These are phyloP conservation scores for Ambrosia artemisiifolia DNA, from an alignment of 129 eudicot genomes.

Conservation along the genomic window DNA sequence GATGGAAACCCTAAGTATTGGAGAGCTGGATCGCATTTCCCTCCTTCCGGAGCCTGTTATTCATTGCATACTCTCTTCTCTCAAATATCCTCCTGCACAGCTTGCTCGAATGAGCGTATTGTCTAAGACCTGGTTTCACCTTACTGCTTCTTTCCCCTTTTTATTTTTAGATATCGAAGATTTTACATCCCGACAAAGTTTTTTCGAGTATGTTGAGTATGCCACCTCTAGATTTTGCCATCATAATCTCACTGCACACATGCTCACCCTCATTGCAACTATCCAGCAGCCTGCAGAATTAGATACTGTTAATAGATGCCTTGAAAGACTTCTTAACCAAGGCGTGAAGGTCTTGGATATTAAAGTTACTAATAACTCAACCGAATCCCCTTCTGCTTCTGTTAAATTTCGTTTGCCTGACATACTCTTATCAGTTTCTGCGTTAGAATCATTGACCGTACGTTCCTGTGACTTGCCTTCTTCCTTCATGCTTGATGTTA, in stretches of 20 bases:
- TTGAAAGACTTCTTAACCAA: background rate
- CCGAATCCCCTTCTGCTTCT: too few species aligned
- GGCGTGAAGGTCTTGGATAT: background rate
- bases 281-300: background rate
- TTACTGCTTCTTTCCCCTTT: too few species aligned
- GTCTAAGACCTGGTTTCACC: too few species aligned
- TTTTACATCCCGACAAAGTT: too few species aligned
- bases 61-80: too few species aligned
- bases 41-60: too few species aligned
- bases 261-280: background rate
- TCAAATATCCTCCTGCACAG: too few species aligned
- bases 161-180: too few species aligned
- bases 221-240: background rate
- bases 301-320: background rate
- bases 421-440: background rate
- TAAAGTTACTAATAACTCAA: too few species aligned
- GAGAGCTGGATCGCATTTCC: too few species aligned
- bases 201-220: background rate
- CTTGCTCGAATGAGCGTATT: too few species aligned
- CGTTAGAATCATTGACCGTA: background rate
- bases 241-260: background rate
- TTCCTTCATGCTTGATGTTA: background rate
- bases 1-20: too few species aligned
- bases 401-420: background rate
- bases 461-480: background rate